Conservation (phyloP, 495 filamentous ascomycete species). For the Neurospora sp. region DNA sequence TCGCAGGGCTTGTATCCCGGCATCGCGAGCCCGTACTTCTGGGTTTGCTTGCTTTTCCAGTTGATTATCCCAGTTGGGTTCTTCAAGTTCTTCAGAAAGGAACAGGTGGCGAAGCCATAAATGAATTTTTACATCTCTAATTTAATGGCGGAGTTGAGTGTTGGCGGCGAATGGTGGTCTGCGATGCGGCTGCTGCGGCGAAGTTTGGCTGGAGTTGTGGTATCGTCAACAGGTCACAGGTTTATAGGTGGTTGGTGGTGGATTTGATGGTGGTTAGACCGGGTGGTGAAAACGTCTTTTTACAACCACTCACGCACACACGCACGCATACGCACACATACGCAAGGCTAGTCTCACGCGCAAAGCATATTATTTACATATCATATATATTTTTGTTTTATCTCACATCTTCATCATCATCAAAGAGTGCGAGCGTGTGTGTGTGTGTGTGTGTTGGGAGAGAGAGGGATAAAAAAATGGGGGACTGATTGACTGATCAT, state of each 20-base stretch:
- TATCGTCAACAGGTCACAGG: neutral
- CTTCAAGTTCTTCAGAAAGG: constrained; percentile 61
- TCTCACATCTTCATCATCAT: neutral
- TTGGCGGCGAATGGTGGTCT: neutral
- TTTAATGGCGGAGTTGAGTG: neutral
- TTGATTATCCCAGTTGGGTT: constrained; percentile 55
- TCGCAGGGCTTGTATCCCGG: constrained; percentile 33
- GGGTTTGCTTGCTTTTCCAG: constrained; percentile 53
- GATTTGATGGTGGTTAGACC: neutral
- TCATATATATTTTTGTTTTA: neutral
- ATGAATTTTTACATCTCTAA: neutral
- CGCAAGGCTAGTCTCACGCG: neutral
- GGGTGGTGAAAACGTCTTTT: neutral
- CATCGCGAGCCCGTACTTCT: constrained; percentile 52
- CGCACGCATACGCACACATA: neutral
- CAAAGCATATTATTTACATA: neutral
- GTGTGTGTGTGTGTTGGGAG: neutral
- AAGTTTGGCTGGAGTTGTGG: neutral
- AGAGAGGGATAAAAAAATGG: neutral
- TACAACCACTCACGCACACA: neutral
- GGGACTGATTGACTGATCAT: neutral
- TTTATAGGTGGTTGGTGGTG: neutral
- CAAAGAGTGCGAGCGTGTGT: neutral
- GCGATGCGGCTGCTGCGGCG: neutral
- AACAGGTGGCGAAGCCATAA: constrained; percentile 59